Base-by-base conservation (phyloP, 2,329 filamentous ascomycete species). In the Beauveria asiatica region DNA sequence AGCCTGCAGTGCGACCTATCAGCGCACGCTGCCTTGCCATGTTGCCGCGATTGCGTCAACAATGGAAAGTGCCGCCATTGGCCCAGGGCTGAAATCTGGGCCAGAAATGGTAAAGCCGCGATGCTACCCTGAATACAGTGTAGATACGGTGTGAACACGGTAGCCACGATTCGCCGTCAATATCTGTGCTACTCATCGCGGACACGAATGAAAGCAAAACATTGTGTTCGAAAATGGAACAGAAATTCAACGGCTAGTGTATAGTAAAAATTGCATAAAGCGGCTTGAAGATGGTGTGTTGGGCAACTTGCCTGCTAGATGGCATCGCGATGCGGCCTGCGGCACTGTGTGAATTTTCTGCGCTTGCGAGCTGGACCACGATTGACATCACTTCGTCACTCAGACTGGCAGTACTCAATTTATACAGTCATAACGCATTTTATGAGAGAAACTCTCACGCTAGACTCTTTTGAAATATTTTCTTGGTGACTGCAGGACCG, bases 41-140 rank as follows among this genome's bases (percentile, higher is more conserved):
- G 48, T 52, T 39, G 48, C 48, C 39, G 52, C 48, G 11, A 44
- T 59, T 44, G 57, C 57, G 48, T 59, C 46, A 59, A 51, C 51
- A 56, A 46, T 23, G 7, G 7, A 6, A 8, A 19, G 46, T 25
- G 27, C 37, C 39, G 5, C 19, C 37, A 56, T 56, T 61, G 52
- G 44, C 25, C 6, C 53, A 57, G 39, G 27, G 46, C 10, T 51
- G 46, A 46, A 13, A 37, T 56, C 46, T 19, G 19, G 9, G 42
- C 57, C 57, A 41, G 41, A 53, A 53, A 41, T 11, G 49, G 57
- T 9, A 59, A 59, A 37, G 57, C 25, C 42, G 48, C 50, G 57
- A 44, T 54, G 50, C 42, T 59, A 59, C 57, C 57, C 50, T 54
- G 48, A 7, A 54, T 30, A 59, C 57, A 59, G 57, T 59, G 59